phyloP scores from a whole-genome alignment of 768 basidiomycete genomes.

The Kwoniella pini region DNA sequence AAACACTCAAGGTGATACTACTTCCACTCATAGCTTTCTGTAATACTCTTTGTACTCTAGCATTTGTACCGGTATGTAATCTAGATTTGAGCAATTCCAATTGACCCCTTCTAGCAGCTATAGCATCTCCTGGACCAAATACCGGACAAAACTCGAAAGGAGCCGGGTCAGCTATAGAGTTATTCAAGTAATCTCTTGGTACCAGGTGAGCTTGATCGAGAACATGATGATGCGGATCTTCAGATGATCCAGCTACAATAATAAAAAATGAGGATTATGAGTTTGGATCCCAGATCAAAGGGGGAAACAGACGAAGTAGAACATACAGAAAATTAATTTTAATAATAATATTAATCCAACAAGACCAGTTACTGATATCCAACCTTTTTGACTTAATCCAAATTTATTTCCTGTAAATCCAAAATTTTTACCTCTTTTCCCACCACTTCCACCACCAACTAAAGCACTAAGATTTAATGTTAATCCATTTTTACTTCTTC shows the following conservation, averaged over 20 bases:
- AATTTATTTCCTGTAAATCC: conserved; percentile 10
- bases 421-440: neutral
- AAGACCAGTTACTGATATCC: conserved; percentile 34
- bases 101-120: conserved; percentile 77
- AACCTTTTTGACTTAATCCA: conserved; percentile 39
- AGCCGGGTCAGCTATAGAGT: conserved; percentile 57
- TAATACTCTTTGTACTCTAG: conserved; percentile 76
- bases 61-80: conserved; percentile 75
- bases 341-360: conserved; percentile 32
- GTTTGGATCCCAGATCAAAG: neutral
- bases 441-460: conserved; percentile 11
- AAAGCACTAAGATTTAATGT: conserved; percentile 16
- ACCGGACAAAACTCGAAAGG: conserved; percentile 92
- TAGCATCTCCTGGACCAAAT: conserved; percentile 76
- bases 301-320: neutral
- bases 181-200: conserved; percentile 82
- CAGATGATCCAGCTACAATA: conserved; percentile 15
- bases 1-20: conserved; percentile 82
- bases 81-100: conserved; percentile 71
- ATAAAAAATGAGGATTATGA: neutral
- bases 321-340: conserved; percentile 40
- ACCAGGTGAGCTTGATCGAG: conserved; percentile 40
- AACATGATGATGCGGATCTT: conserved; percentile 19
- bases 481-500: conserved; percentile 17
- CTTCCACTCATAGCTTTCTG: conserved; percentile 79